Evolutionary conservation across 1,139 yeast species (phyloP).

Genomic region (Yamadazyma diddensiae): DNA sequence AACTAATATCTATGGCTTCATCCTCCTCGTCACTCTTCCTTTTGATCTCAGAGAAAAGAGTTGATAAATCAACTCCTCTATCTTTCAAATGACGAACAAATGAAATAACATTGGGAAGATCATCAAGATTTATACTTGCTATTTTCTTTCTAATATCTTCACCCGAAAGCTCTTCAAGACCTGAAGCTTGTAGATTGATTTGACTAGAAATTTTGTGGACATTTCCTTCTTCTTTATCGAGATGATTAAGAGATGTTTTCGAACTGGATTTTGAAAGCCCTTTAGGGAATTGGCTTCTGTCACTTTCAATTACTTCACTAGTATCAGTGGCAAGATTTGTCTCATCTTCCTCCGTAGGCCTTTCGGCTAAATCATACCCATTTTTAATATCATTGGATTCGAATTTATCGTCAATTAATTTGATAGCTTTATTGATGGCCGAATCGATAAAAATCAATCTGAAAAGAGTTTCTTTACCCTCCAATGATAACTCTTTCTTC

Average conservation of each 20-base stretch:
- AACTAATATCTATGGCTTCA: conserved; percentile 14
- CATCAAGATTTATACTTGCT: conserved; percentile 43
- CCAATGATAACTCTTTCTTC: conserved; percentile 51
- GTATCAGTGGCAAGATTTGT: neutral
- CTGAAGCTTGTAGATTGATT: conserved; percentile 13
- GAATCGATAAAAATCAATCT: conserved; percentile 68
- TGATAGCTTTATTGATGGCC: conserved; percentile 63
- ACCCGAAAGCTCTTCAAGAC: conserved; percentile 33
- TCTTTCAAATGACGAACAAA: conserved; percentile 49
- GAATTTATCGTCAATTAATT: conserved; percentile 40
- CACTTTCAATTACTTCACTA: neutral
- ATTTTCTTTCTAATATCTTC: conserved; percentile 54
- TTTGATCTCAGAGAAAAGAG: conserved; percentile 35
- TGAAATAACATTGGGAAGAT: conserved; percentile 50
- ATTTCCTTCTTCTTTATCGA: conserved; percentile 44
- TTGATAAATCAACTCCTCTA: conserved; percentile 50
- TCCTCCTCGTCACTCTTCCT: conserved; percentile 4
- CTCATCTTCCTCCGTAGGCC: neutral
- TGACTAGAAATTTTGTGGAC: conserved; percentile 32
- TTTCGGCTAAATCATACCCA: conserved; percentile 1
- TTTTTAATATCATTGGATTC: conserved; percentile 1
- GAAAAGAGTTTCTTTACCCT: conserved; percentile 71
- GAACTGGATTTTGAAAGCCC: conserved; percentile 35
- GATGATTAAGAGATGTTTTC: conserved; percentile 30
- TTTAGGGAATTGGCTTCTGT: conserved; percentile 3